A percentile compares a stretch with the other conserved stretches of the same genome.
Conservation (phyloP, 2,329 filamentous ascomycete genomes). For the Ophioceras dolichostomum region DNA sequence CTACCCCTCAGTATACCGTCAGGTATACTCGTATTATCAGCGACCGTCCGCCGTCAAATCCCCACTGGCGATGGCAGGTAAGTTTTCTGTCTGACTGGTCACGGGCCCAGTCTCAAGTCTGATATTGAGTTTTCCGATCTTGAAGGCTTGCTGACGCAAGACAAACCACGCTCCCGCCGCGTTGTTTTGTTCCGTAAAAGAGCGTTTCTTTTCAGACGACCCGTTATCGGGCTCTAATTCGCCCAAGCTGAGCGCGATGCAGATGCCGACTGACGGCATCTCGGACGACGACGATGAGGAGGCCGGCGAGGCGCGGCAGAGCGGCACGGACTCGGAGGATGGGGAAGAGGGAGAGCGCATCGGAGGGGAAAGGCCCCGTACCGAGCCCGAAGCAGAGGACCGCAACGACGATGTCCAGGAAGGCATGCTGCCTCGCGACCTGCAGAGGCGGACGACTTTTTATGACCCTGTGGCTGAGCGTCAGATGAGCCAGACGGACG, state of each 20-base stretch:
- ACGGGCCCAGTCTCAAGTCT: too few relatives aligned
- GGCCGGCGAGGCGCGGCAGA: slow-evolving; percentile 15
- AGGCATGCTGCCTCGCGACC: slow-evolving; percentile 48
- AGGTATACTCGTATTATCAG: too few relatives aligned
- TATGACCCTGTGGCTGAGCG: slow-evolving; percentile 93
- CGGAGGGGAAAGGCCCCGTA: neutral
- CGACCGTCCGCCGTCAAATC: too few relatives aligned
- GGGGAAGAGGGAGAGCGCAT: slow-evolving; percentile 6
- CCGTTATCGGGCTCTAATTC: slow-evolving; percentile 21
- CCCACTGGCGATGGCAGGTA: too few relatives aligned
- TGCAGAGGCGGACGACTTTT: slow-evolving; percentile 65
- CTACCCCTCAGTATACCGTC: too few relatives aligned
- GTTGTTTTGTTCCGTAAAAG: too few relatives aligned
- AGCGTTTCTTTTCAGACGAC: slow-evolving; percentile 13
- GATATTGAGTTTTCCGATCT: too few relatives aligned
- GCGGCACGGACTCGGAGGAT: slow-evolving; percentile 20
- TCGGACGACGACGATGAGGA: slow-evolving; percentile 23
- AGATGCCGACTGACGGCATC: slow-evolving; percentile 18
- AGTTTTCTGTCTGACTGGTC: too few relatives aligned
- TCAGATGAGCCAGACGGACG: slow-evolving; percentile 85
- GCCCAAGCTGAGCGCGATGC: slow-evolving; percentile 16
- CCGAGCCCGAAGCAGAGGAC: neutral
- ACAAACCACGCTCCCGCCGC: too few relatives aligned
- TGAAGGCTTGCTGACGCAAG: too few relatives aligned
- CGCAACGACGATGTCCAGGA: slow-evolving; percentile 2